Evolutionary conservation across 305 asterid species (phyloP).

Genomic region (Solanum hybrid): DNA sequence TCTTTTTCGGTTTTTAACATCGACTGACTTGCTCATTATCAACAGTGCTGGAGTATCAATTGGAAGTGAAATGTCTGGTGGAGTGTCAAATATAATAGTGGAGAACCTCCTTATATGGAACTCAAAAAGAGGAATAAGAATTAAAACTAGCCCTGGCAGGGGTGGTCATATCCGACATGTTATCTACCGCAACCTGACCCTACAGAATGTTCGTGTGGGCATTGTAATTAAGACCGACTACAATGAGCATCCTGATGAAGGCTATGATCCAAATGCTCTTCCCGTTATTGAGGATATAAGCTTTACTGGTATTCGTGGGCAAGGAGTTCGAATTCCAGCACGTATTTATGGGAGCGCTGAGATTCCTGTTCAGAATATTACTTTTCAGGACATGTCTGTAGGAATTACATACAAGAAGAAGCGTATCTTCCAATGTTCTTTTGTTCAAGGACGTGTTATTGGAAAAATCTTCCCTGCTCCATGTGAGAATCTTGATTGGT

Average conservation of each 20-base stretch:
- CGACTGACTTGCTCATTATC: conserved; percentile 12
- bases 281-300: conserved; percentile 62
- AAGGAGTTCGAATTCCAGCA: conserved; percentile 75
- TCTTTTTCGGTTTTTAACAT: not conserved
- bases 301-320: conserved; percentile 62
- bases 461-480: conserved; percentile 79
- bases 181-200: conserved; percentile 57
- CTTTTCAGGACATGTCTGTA: conserved; percentile 61
- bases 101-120: conserved; percentile 78
- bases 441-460: conserved; percentile 69
- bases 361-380: conserved; percentile 58
- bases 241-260: conserved; percentile 81
- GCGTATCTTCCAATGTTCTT: conserved; percentile 79
- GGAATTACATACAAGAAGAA: conserved; percentile 91
- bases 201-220: conserved; percentile 82
- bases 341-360: conserved; percentile 67
- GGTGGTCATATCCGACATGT: conserved; percentile 69
- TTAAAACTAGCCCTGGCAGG: conserved; percentile 79
- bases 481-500: conserved; percentile 74
- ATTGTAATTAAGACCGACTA: conserved; percentile 80
- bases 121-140: conserved; percentile 80
- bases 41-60: conserved; percentile 93
- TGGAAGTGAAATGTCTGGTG: conserved; percentile 98
- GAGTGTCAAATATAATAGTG: conserved; percentile 58
- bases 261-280: conserved; percentile 66